Conservation (phyloP, 2,329 filamentous ascomycete species). For the Aspergillus fumigatus region DNA sequence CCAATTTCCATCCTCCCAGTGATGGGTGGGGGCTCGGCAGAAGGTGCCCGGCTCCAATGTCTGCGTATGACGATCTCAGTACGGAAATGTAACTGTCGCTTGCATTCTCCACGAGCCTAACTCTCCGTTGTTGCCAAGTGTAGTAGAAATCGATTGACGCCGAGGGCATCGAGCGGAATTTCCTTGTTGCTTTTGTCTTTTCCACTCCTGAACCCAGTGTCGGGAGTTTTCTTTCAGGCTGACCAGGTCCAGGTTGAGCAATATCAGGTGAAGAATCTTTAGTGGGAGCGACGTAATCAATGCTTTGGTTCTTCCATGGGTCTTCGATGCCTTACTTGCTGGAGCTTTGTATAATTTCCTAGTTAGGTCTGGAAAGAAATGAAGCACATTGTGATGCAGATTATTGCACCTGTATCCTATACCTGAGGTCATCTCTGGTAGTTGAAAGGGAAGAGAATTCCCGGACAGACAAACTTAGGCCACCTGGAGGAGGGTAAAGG, state of each 20-base stretch:
- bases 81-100: slow-evolving; percentile 5
- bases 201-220: not conserved
- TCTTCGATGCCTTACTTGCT: not conserved
- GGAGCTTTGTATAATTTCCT: slow-evolving; percentile 2
- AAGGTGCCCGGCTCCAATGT: slow-evolving; percentile 5
- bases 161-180: not conserved
- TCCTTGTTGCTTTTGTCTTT: not conserved
- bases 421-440: not conserved
- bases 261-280: slow-evolving; percentile 1
- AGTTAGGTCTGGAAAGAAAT: not conserved
- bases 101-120: not conserved
- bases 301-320: not conserved
- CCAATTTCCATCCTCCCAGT: not conserved
- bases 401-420: not conserved
- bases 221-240: not conserved
- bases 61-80: slow-evolving; percentile 4
- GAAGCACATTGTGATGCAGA: not conserved
- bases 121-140: not conserved
- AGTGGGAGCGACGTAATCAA: not conserved
- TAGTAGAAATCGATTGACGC: not conserved
- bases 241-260: slow-evolving; percentile 3
- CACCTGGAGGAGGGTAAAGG: not conserved
- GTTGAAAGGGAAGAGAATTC: not conserved
- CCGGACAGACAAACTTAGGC: not conserved
- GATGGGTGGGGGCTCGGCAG: slow-evolving; percentile 9